Base-by-base conservation (phyloP, 2,329 filamentous ascomycete species). In the Stagonosporopsis tanaceti region DNA sequence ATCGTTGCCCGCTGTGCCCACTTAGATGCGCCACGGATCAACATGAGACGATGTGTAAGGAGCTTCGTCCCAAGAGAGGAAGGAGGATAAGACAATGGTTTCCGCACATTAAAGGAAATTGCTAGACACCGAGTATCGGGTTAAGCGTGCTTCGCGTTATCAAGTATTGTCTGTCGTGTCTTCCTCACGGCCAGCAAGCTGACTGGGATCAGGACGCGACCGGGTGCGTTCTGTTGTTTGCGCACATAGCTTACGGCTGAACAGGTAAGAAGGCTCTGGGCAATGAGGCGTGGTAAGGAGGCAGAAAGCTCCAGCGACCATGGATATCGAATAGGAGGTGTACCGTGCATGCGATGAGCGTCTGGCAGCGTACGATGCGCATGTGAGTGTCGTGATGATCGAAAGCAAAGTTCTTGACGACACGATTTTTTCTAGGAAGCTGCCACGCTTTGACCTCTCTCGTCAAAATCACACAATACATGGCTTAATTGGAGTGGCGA, bases 91-190 rank as follows among this genome's bases (percentile, higher is more conserved):
- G 41, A 46, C 27, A 27, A 41, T 17, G 12, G 28, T 53, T 50
- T 47, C 48, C 48, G 56, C 50, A 59, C 56, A 53, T 59, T 53
- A 59, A 59, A 50, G 41, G 56, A 59, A 47, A 59, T 53, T 54
- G 46, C 46, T 40, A 53, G 38, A 38, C 34, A 53, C 39, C 39
- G 32, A 57, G 44, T 32, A 52, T 39, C 14, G 27, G 45, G 50
- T 28, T 57, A 57, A 34, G 54, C 54, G 54, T 42, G 56, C 50
- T 53, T 59, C 56, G 56, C 50, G 44, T 50, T 44, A 38, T 52
- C 22, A 24, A 46, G 39, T 35, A 40, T 28, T 17, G 39, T 42
- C 37, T 45, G 25, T 53, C 22, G 50, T 53, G 32, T 53, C 39
- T 40, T 50, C 32, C 17, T 47, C 41, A 20, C 28, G 15, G 25